Evolutionary conservation across 371 early-diverging fungal species (phyloP).

Genomic region (Actinomortierella wolfii): DNA sequence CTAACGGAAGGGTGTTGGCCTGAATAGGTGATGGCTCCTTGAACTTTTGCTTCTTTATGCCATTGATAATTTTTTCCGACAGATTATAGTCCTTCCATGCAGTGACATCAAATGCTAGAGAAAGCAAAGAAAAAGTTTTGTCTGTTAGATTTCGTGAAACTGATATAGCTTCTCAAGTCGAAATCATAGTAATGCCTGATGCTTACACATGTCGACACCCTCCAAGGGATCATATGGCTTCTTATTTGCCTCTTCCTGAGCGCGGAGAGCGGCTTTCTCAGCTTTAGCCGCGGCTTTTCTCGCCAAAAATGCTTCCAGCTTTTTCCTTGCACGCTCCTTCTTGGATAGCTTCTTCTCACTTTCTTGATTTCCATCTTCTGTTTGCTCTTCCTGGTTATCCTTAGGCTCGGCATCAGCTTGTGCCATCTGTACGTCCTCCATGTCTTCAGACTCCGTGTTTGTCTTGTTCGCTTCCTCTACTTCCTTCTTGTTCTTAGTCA

Average conservation of each 20-base stretch:
- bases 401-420: constrained; percentile 28
- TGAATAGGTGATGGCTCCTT: constrained; percentile 95
- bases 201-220: constrained; percentile 20
- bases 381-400: constrained; percentile 9
- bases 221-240: constrained; percentile 27
- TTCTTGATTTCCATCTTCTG: constrained; percentile 7
- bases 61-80: constrained; percentile 60
- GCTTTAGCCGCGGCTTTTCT: constrained; percentile 28
- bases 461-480: constrained; percentile 39
- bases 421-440: constrained; percentile 22
- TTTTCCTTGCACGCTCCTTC: constrained; percentile 29
- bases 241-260: constrained; percentile 35
- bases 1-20: constrained; percentile 76
- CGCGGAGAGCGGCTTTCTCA: constrained; percentile 33
- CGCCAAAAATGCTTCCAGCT: constrained; percentile 26
- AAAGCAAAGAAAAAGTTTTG: neutral
- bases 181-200: neutral
- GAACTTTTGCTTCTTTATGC: constrained; percentile 74
- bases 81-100: constrained; percentile 67
- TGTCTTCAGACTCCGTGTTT: constrained; percentile 29
- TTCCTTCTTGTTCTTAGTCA: constrained; percentile 26
- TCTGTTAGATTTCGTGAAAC: neutral
- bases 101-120: constrained; percentile 57
- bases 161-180: too few species aligned
- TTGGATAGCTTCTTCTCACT: constrained; percentile 41